phyloP scores from a whole-genome alignment of 495 filamentous ascomycete species.

The Penicillium maclennaniae region DNA sequence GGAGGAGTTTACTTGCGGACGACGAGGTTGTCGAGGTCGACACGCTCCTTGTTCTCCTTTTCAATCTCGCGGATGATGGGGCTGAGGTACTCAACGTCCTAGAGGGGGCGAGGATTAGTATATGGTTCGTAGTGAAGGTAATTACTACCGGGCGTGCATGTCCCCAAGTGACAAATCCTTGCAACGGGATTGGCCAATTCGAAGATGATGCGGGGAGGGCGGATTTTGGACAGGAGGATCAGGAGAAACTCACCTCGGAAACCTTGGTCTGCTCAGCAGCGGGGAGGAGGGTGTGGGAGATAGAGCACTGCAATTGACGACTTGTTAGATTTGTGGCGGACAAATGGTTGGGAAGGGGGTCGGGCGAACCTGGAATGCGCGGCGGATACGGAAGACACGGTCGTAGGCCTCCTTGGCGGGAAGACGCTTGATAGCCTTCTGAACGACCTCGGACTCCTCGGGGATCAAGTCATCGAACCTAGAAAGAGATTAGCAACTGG shows the following conservation, averaged over 20 bases:
- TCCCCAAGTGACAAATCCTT: constrained; percentile 40
- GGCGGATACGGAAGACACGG: constrained; percentile 91
- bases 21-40: constrained; percentile 76
- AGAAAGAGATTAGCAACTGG: constrained; percentile 17
- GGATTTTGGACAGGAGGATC: constrained; percentile 24
- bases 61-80: constrained; percentile 81
- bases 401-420: constrained; percentile 88
- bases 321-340: constrained; percentile 22
- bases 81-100: constrained; percentile 77
- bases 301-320: constrained; percentile 56
- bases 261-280: constrained; percentile 76
- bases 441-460: constrained; percentile 83
- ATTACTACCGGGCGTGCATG: constrained; percentile 9
- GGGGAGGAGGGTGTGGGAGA: constrained; percentile 83
- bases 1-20: constrained; percentile 48
- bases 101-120: constrained; percentile 20
- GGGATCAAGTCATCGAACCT: constrained; percentile 91
- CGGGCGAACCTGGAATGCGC: constrained; percentile 78
- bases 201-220: constrained; percentile 24
- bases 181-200: constrained; percentile 40
- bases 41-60: constrained; percentile 75
- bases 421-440: constrained; percentile 84
- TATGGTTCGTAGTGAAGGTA: neutral
- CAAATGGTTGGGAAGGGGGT: neutral
- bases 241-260: constrained; percentile 53